phyloP scores from a whole-genome alignment of 2,329 filamentous ascomycete genomes.

The Fonsecaea pugnacius region DNA sequence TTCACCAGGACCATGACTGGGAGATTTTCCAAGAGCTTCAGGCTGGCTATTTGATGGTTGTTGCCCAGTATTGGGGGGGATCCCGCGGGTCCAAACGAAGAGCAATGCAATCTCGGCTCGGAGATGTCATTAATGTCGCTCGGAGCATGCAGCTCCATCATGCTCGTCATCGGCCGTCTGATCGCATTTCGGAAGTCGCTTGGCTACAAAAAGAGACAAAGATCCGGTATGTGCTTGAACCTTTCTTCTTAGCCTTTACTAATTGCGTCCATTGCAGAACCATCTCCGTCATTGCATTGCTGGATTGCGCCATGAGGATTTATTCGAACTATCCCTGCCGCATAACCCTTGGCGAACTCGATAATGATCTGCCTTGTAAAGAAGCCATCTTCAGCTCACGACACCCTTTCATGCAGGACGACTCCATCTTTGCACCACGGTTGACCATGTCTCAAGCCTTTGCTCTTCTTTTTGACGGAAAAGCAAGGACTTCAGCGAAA shows the following conservation, averaged over 20 bases:
- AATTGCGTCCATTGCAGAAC: conserved; percentile 38
- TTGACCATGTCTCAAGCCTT: conserved; percentile 47
- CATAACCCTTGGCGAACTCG: conserved; percentile 47
- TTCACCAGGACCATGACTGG: conserved; percentile 41
- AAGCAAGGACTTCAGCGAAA: conserved; percentile 25
- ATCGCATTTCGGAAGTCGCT: conserved; percentile 44
- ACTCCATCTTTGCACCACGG: conserved; percentile 46
- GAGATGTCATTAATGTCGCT: conserved; percentile 49
- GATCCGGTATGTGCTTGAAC: conserved; percentile 44
- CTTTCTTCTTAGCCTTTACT: background rate
- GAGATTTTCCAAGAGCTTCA: conserved; percentile 48
- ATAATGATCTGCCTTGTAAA: conserved; percentile 51
- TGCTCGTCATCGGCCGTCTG: conserved; percentile 45
- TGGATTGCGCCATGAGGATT: conserved; percentile 53
- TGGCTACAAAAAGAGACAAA: conserved; percentile 53
- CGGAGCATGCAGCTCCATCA: conserved; percentile 47
- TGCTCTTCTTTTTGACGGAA: conserved; percentile 43
- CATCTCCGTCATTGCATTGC: conserved; percentile 46
- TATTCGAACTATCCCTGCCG: conserved; percentile 53
- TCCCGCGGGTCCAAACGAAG: conserved; percentile 45
- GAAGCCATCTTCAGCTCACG: conserved; percentile 47
- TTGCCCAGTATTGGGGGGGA: conserved; percentile 53
- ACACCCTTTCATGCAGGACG: conserved; percentile 50
- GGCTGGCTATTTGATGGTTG: conserved; percentile 49
- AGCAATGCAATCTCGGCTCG: conserved; percentile 51